phyloP scores from a whole-genome alignment of 2,329 filamentous ascomycete species.

The Tolypocladium tropicale region DNA sequence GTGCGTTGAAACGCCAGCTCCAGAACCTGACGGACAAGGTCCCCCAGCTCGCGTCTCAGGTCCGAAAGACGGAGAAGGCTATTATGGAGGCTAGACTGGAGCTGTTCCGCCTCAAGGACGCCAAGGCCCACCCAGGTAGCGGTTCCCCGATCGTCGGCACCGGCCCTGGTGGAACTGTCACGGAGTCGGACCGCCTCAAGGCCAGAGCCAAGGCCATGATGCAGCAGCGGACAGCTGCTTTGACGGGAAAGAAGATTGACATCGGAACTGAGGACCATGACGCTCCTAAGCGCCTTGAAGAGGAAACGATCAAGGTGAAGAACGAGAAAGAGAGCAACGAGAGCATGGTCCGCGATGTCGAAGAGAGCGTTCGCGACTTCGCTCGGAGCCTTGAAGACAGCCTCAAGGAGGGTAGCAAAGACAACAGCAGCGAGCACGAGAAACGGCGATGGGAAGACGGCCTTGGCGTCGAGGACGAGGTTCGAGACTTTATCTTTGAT shows the following conservation, averaged over 20 bases:
- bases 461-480: conserved; percentile 89
- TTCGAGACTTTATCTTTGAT: conserved; percentile 97
- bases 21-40: conserved; percentile 83
- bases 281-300: conserved; percentile 76
- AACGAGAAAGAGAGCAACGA: conserved; percentile 91
- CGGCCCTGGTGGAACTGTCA: conserved; percentile 80
- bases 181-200: conserved; percentile 89
- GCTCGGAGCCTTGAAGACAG: conserved; percentile 74
- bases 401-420: conserved; percentile 70
- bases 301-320: conserved; percentile 71
- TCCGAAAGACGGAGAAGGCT: conserved; percentile 79
- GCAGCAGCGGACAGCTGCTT: conserved; percentile 89
- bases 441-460: conserved; percentile 91
- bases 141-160: conserved; percentile 79
- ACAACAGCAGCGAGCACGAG: conserved; percentile 77
- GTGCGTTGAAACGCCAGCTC: conserved; percentile 78
- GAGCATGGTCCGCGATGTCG: conserved; percentile 91
- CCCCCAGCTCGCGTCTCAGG: conserved; percentile 83
- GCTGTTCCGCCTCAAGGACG: conserved; percentile 86
- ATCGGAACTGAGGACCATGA: conserved; percentile 60
- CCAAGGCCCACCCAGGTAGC: conserved; percentile 79
- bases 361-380: conserved; percentile 90
- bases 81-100: conserved; percentile 89
- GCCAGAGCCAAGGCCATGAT: conserved; percentile 96
- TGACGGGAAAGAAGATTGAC: conserved; percentile 75